Evolutionary conservation across 805 yeast genomes (phyloP), one percentile per base, ranked within the genome.

Genomic region (Brettanomyces anomalus): DNA sequence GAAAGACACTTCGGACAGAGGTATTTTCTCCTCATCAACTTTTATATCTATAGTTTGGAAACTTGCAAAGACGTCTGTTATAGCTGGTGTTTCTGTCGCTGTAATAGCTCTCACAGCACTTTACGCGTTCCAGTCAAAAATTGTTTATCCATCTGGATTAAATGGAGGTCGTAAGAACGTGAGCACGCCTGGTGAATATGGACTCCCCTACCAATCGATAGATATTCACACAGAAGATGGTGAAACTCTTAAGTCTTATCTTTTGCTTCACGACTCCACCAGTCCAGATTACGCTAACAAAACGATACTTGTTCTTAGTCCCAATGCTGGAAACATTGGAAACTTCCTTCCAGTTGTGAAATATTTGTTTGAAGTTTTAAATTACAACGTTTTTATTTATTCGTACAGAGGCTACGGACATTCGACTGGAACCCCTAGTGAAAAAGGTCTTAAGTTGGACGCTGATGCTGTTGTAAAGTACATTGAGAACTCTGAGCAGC

Each of bases 311-410:
- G 72, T 93, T 17, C 33, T 50, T 17, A 79, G 88, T 39, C 97
- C 97, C 4, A 90, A 90, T 62, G 97, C 97, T 2, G 97, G 97
- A 4, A 90, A 93, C 59, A 90, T 90, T 49, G 97, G 97, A 15
- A 87, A 86, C 56, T 80, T 84, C 24, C 65, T 90, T 39, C 96
- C 96, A 2, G 75, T 87, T 7, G 95, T 85, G 3, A 70, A 79
- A 39, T 60, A 81, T 8, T 78, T 89, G 48, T 85, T 76, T 61
- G 63, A 68, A 39, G 63, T 68, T 33, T 71, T 81, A 60, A 76
- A 77, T 13, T 77, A 79, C 62, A 87, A 89, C 59, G 95, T 88
- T 3, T 74, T 90, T 39, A 77, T 85, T 4, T 83, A 86, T 51
- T 85, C 95, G 1, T 90, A 90, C 61, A 68, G 98, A 52, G 97